Evolutionary conservation across 2,329 filamentous ascomycete species (phyloP).

Genomic region (Grosmannia clavigera): DNA sequence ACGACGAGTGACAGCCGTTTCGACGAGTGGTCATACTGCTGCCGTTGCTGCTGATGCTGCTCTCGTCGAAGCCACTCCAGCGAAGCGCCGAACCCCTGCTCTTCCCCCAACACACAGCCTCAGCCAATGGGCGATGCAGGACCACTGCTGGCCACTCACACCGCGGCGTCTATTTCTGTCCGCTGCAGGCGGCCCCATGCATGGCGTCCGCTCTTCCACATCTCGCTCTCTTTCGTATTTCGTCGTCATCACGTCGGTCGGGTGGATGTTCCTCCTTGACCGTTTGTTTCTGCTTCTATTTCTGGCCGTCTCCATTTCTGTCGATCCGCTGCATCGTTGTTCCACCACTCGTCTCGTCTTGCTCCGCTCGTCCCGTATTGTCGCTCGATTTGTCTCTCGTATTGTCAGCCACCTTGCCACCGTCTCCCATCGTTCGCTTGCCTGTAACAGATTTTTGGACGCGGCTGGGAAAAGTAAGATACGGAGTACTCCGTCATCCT

Average conservation of each 20-base stretch:
- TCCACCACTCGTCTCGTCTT: not conserved
- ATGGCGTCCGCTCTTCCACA: not conserved
- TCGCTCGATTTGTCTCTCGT: not conserved
- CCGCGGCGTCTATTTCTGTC: conserved; percentile 6
- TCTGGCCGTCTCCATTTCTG: not conserved
- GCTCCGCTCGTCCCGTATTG: not conserved
- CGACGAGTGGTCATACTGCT: no score
- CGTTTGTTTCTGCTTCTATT: not conserved
- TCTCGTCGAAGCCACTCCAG: no score
- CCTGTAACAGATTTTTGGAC: not conserved
- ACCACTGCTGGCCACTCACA: conserved; percentile 6
- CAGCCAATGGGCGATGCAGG: conserved; percentile 4
- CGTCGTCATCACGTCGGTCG: no score
- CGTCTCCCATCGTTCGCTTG: not conserved
- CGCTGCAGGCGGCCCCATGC: not conserved
- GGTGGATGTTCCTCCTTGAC: not conserved
- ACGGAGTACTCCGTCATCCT: no score
- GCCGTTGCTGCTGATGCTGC: no score
- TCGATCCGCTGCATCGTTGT: not conserved
- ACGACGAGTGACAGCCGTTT: no score
- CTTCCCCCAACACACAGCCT: not conserved
- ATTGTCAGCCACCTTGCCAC: not conserved
- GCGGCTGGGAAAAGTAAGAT: no score
- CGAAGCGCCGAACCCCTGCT: conserved; percentile 10
- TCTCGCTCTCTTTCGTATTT: not conserved